These are phyloP conservation scores for Atkinsonella texensis DNA, from an alignment of 2,329 filamentous ascomycete genomes.

Conservation along the genomic window DNA sequence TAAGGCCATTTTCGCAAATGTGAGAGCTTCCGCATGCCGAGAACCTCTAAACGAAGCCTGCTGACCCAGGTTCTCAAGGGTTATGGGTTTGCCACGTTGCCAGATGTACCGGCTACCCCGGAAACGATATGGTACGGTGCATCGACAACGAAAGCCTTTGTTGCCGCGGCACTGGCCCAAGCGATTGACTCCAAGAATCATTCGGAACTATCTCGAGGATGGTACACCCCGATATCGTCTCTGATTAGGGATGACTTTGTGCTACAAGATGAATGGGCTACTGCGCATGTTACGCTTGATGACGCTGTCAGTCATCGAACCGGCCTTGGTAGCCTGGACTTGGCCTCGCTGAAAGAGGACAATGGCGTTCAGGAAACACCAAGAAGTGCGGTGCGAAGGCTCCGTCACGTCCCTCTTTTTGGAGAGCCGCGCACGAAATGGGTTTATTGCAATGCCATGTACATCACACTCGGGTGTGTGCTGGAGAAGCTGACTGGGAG, in stretches of 20 bases:
- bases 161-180: slow-evolving; percentile 36
- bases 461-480: slow-evolving; percentile 29
- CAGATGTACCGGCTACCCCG: slow-evolving; percentile 17
- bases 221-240: slow-evolving; percentile 32
- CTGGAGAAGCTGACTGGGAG: slow-evolving; percentile 28
- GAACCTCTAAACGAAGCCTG: background rate
- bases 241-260: slow-evolving; percentile 41
- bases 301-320: slow-evolving; percentile 41
- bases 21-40: background rate
- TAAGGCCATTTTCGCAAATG: slow-evolving; percentile 14
- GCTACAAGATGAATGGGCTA: slow-evolving; percentile 31
- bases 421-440: slow-evolving; percentile 32
- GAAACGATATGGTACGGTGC: slow-evolving; percentile 43
- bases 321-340: slow-evolving; percentile 33
- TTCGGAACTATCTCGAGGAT: slow-evolving; percentile 22
- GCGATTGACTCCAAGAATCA: slow-evolving; percentile 32
- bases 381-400: slow-evolving; percentile 25
- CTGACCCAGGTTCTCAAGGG: slow-evolving; percentile 9
- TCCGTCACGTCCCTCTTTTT: slow-evolving; percentile 32
- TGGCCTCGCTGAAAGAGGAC: slow-evolving; percentile 11
- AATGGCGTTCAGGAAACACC: slow-evolving; percentile 20
- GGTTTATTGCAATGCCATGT: slow-evolving; percentile 42
- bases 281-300: slow-evolving; percentile 37
- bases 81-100: slow-evolving; percentile 19
- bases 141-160: slow-evolving; percentile 45